phyloP scores from a whole-genome alignment of 306 rosid genomes.

The Quercus dentata region DNA sequence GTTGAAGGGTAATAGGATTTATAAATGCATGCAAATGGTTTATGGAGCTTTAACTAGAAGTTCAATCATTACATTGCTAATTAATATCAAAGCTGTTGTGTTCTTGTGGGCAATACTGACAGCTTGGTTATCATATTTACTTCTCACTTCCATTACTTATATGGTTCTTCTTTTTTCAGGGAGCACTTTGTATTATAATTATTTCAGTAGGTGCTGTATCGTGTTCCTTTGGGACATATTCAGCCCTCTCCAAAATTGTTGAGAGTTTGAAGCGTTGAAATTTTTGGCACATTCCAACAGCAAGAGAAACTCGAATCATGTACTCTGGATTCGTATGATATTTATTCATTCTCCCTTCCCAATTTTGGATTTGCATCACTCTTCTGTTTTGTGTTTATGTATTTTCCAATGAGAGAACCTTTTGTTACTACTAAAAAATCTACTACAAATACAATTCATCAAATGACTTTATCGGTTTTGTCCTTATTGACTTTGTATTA shows the following conservation, averaged over 20 bases:
- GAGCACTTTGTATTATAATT: conserved; percentile 42
- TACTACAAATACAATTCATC: too few species aligned
- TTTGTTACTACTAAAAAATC: not conserved
- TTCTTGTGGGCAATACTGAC: too few species aligned
- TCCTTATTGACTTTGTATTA: too few species aligned
- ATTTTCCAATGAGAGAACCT: not conserved
- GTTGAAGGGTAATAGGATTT: too few species aligned
- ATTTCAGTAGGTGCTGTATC: conserved; percentile 61
- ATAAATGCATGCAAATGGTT: too few species aligned
- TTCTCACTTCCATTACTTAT: not conserved
- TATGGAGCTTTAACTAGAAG: too few species aligned
- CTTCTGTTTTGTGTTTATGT: not conserved
- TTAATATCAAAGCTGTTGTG: too few species aligned
- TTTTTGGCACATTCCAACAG: not conserved
- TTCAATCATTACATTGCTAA: too few species aligned
- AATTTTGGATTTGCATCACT: conserved; percentile 8
- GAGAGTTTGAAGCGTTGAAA: conserved; percentile 56
- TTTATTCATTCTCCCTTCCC: conserved; percentile 8
- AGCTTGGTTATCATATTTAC: too few species aligned
- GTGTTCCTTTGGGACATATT: conserved; percentile 64
- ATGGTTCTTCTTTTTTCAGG: conserved; percentile 36
- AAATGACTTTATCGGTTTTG: too few species aligned
- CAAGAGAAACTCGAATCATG: not conserved
- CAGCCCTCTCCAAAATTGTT: conserved; percentile 60
- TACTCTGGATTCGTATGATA: not conserved